These are phyloP conservation scores for Panus rudis DNA, from an alignment of 768 basidiomycete genomes.

Conservation along the genomic window DNA sequence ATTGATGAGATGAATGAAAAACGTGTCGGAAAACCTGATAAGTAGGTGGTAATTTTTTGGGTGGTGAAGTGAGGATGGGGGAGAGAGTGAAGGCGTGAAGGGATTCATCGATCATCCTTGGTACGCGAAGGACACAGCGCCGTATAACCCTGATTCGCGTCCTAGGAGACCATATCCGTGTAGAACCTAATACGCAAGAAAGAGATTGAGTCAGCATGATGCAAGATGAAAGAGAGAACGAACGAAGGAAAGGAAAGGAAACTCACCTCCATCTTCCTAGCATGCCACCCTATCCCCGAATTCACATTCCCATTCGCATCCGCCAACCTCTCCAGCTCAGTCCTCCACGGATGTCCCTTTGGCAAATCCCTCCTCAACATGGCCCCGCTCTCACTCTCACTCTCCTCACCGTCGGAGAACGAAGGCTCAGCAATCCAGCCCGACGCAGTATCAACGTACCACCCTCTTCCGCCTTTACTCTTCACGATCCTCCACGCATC, in stretches of 20 bases:
- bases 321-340: slow-evolving; percentile 65
- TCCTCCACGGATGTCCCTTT: slow-evolving; percentile 57
- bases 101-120: slow-evolving; percentile 76
- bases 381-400: slow-evolving; percentile 20
- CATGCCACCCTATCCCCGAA: slow-evolving; percentile 91
- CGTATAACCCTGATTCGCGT: slow-evolving; percentile 88
- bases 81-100: too few species aligned
- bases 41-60: too few species aligned
- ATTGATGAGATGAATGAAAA: too few species aligned
- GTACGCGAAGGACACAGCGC: slow-evolving; percentile 91
- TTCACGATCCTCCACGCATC: slow-evolving; percentile 85
- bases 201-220: slow-evolving; percentile 2
- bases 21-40: too few species aligned
- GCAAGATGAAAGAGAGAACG: neutral
- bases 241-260: slow-evolving; percentile 3
- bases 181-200: slow-evolving; percentile 46
- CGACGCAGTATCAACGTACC: slow-evolving; percentile 88
- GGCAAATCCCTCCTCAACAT: slow-evolving; percentile 54
- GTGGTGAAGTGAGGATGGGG: too few species aligned
- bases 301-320: slow-evolving; percentile 84
- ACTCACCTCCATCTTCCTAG: slow-evolving; percentile 92
- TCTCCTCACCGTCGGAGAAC: slow-evolving; percentile 2
- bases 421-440: slow-evolving; percentile 58
- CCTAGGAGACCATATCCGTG: slow-evolving; percentile 89
- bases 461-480: slow-evolving; percentile 89